Percentiles rank a stretch among this genome's conserved stretches.
These are phyloP conservation scores for Candida tetrigidarum DNA, from an alignment of 1,139 yeast genomes.

Conservation along the genomic window DNA sequence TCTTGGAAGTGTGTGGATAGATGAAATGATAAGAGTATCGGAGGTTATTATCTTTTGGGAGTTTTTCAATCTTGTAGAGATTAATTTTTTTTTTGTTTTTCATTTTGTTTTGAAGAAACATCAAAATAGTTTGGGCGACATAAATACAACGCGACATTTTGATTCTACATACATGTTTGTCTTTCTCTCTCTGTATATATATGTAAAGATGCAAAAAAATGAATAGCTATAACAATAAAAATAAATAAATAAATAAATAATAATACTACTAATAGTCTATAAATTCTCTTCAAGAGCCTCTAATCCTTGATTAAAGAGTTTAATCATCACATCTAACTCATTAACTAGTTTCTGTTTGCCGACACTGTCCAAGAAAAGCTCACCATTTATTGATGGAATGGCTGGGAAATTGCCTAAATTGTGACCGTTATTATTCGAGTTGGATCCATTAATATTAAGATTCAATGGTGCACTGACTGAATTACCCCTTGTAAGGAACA, in stretches of 20 bases:
- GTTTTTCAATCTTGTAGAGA: no score
- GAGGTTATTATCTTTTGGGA: not conserved
- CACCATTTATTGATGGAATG: conserved; percentile 42
- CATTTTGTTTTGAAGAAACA: not conserved
- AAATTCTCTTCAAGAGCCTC: conserved; percentile 42
- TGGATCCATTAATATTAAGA: conserved; percentile 1
- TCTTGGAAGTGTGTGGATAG: conserved; percentile 15
- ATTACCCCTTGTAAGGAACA: conserved; percentile 22
- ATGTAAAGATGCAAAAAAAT: not conserved
- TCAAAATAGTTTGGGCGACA: not conserved
- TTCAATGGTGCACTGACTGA: conserved; percentile 13
- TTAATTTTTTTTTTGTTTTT: conserved; percentile 1
- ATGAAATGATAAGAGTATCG: not conserved
- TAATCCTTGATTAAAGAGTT: conserved; percentile 43
- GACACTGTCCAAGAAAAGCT: conserved; percentile 40
- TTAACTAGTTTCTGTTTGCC: conserved; percentile 38
- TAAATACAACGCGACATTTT: not conserved
- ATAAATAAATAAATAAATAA: not conserved
- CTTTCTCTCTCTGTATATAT: conserved; percentile 3
- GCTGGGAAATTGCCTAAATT: conserved; percentile 30
- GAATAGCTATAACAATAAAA: no score
- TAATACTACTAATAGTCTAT: conserved; percentile 15
- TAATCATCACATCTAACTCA: conserved; percentile 46
- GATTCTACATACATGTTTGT: no score
- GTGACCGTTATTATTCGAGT: not conserved